Evolutionary conservation across 2,329 filamentous ascomycete species (phyloP), one percentile per base, ranked within the genome.

Genomic region (Basipetospora chlamydospora): DNA sequence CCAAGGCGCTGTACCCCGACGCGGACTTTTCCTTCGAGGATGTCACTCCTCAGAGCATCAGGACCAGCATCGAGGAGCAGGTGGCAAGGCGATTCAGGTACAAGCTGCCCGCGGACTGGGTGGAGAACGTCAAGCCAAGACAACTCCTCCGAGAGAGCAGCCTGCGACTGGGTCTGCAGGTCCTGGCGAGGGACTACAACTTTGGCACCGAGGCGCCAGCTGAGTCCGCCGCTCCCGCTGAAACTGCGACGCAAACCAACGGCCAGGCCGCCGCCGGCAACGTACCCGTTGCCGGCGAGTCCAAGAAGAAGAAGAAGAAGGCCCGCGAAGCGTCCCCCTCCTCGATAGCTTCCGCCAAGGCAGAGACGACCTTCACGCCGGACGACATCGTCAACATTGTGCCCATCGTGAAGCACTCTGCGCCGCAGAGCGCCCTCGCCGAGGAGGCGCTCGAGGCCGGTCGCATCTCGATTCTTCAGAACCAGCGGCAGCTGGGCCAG

Each of bases 381-480:
- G 86, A 94, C 42, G 86, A 98, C 48, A 71, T 98, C 44, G 60
- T 93, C 46, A 95, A 95, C 58, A 69, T 95, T 41, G 83, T 95
- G n/a, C 90, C 90, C 6, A 63, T 96, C 31, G 74, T 96, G 50
- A 96, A 96, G 66, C 87, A 98, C 54, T 90, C 90, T 4, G 79
- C 82, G 41, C 90, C 88, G 26, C 80, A 84, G 58, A 95, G 87
- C 54, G 67, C 84, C 18, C 70, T 98, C 42, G 88, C 90, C 0
- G 90, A 98, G 56, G 90, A 98, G 60, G 88, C 90, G 11, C 67
- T 98, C 29, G 90, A 98, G 58, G 90, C 88, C 39, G 90, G 90
- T 17, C 83, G 87, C 37, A 88, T 98, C 52, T 95, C 88, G n/a
- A 77, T 98, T 42, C 75, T 90, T 48, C 88, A 96, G 55, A 80